phyloP scores from a whole-genome alignment of 306 rosid genomes.

The Ochetophila trinervis region DNA sequence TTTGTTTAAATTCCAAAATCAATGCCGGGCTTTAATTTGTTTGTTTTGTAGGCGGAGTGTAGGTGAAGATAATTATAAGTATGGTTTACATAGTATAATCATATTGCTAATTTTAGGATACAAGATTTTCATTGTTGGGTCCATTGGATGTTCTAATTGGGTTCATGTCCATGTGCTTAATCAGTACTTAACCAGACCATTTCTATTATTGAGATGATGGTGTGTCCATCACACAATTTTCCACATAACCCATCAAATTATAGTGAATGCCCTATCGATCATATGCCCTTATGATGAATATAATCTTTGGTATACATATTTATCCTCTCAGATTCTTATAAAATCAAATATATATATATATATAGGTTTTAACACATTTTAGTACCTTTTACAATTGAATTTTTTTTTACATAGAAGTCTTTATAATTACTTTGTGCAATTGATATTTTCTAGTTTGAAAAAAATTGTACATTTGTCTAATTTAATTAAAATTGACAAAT shows the following conservation, averaged over 20 bases:
- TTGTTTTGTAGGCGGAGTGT: not conserved
- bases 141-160: slow-evolving; percentile 32
- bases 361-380: too few relatives aligned
- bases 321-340: too few relatives aligned
- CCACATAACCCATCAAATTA: slow-evolving; percentile 15
- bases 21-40: slow-evolving; percentile 21
- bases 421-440: too few relatives aligned
- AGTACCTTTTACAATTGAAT: too few relatives aligned
- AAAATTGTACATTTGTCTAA: too few relatives aligned
- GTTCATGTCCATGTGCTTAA: slow-evolving; percentile 25
- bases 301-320: too few relatives aligned
- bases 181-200: slow-evolving; percentile 27
- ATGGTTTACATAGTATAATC: slow-evolving; percentile 37
- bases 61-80: not conserved
- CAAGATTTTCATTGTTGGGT: slow-evolving; percentile 42
- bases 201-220: slow-evolving; percentile 19
- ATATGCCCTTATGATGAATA: too few relatives aligned
- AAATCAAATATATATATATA: too few relatives aligned
- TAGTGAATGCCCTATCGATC: not conserved
- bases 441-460: too few relatives aligned
- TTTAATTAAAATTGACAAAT: too few relatives aligned
- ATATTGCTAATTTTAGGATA: slow-evolving; percentile 26
- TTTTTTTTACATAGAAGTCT: too few relatives aligned
- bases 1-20: slow-evolving; percentile 30
- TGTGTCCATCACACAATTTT: slow-evolving; percentile 20